Evolutionary conservation across 495 filamentous ascomycete genomes (phyloP).

Genomic region (Penicillium subrubescens): DNA sequence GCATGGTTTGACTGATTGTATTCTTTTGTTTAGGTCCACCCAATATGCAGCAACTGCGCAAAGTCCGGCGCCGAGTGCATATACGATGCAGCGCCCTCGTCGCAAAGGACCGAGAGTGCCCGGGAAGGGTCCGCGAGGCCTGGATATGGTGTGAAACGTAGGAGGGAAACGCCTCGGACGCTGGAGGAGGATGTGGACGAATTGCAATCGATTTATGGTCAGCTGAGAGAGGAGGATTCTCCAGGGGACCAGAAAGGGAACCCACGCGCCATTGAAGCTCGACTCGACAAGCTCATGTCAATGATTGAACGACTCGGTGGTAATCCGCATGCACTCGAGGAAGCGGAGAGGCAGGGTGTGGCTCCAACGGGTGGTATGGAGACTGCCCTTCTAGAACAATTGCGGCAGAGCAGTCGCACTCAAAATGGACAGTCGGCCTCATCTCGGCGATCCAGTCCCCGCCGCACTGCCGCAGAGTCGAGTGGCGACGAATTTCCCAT

Average conservation of each 20-base stretch:
- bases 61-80: conserved; percentile 49
- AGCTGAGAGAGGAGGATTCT: conserved; percentile 29
- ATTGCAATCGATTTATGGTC: conserved; percentile 41
- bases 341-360: conserved; percentile 26
- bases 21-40: conserved; percentile 37
- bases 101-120: conserved; percentile 27
- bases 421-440: conserved; percentile 16
- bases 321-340: conserved; percentile 31
- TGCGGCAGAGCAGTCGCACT: conserved; percentile 18
- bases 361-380: conserved; percentile 28
- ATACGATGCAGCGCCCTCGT: conserved; percentile 41
- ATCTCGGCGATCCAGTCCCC: conserved; percentile 37
- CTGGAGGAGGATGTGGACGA: conserved; percentile 44
- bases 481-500: conserved; percentile 51
- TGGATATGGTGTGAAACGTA: conserved; percentile 40
- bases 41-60: conserved; percentile 49
- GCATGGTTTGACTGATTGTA: neutral
- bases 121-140: conserved; percentile 17
- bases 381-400: conserved; percentile 19
- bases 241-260: conserved; percentile 29
- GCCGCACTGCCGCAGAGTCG: conserved; percentile 36
- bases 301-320: conserved; percentile 49
- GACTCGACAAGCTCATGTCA: conserved; percentile 48
- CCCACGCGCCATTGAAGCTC: conserved; percentile 44
- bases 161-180: conserved; percentile 32